Base-by-base conservation (phyloP, 139 green algal species). In the Coccomyxa sp. region DNA sequence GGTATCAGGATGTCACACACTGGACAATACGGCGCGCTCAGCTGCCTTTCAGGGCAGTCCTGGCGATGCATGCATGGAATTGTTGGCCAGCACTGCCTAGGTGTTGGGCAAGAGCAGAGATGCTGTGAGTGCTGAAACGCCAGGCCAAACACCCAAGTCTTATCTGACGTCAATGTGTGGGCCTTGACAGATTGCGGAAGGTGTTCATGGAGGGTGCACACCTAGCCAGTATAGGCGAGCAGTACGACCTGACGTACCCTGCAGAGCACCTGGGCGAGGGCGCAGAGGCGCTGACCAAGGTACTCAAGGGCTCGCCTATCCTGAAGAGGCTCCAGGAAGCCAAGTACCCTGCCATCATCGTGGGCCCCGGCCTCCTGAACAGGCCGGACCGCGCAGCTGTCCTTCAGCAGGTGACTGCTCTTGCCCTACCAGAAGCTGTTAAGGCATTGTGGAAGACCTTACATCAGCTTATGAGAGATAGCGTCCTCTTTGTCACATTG, bases 201-300 rank as follows among this genome's bases (percentile, higher is more conserved):
- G 76, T 39, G 36, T 77, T 39, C 12, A 79, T 87, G 80, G 72
- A 82, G 27, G 85, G 85, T 44, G 68, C 75, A 33, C 86, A 93
- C 76, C 82, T 98, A n/a, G 90, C 82, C 9, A 73, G 89, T n/a
- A 78, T 99, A 7, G 95, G 95, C 33, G 81, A 88, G 68, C 22
- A 81, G 10, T 83, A 92, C 31, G 95, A 99, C 86, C 92, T 99
- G 76, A 99, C 93, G 12, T 99, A 98, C 88, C 87, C 86, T 8
- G 91, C 93, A 75, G 81, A 95, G 70, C 82, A 98, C 77, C 84
- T 99, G 44, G 96, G 96, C 55, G 82, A 89, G 36, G 86, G 88
- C 36, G 81, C 90, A 0, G 84, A 81, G 10, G 86, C 89, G 9
- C 86, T 99, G 33, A 78, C 87, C 40, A 78, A 87, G 35, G 76